Percentiles rank a stretch among this genome's conserved stretches.
phyloP scores from a whole-genome alignment of 192 early-diverging fungal species.

The Coemansia interrupta region DNA sequence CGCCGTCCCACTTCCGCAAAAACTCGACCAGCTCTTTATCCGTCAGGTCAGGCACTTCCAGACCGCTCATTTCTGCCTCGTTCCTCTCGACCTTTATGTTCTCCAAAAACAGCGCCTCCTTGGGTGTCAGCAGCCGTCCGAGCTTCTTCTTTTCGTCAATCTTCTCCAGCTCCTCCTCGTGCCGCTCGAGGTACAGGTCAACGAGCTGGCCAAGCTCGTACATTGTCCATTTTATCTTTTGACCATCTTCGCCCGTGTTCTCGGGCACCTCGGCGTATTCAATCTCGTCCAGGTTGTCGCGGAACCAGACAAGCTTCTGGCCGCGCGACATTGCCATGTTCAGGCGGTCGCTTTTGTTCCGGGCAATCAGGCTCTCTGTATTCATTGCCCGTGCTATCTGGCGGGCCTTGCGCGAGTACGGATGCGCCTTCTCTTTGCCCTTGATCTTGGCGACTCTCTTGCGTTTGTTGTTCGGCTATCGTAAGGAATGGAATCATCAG shows the following conservation, averaged over 20 bases:
- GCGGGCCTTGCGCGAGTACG: constrained; percentile 68
- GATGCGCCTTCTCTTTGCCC: constrained; percentile 66
- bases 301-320: constrained; percentile 65
- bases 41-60: constrained; percentile 44
- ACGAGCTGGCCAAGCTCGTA: constrained; percentile 19
- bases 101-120: constrained; percentile 38
- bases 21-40: constrained; percentile 31
- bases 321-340: constrained; percentile 36
- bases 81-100: constrained; percentile 18
- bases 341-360: constrained; percentile 48
- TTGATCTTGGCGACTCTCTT: constrained; percentile 56
- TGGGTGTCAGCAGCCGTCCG: constrained; percentile 37
- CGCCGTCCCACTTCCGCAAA: constrained; percentile 44
- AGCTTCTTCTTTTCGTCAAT: constrained; percentile 39
- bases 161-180: constrained; percentile 59
- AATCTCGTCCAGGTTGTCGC: constrained; percentile 56
- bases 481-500: not conserved
- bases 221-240: constrained; percentile 40
- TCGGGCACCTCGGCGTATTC: constrained; percentile 32
- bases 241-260: constrained; percentile 48
- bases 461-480: constrained; percentile 60
- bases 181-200: constrained; percentile 56
- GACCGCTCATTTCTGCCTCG: constrained; percentile 32
- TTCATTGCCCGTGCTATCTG: constrained; percentile 64
- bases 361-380: constrained; percentile 51